Percentiles rank a stretch among this genome's conserved stretches.
phyloP scores from a whole-genome alignment of 2,329 filamentous ascomycete species.

The Truncatella angustata region DNA sequence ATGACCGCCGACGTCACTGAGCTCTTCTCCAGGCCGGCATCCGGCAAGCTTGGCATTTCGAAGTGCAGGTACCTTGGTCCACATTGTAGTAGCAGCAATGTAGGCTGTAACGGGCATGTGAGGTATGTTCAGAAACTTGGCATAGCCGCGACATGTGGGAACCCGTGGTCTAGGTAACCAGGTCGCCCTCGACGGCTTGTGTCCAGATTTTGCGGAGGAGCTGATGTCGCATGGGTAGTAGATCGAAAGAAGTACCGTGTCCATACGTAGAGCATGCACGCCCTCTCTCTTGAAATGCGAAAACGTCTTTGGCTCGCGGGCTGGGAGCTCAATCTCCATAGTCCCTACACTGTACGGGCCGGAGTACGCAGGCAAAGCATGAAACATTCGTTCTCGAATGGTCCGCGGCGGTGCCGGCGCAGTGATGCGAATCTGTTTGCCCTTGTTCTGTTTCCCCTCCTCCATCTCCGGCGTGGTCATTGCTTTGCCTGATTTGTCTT shows the following conservation, averaged over 20 bases:
- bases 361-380: conserved; percentile 57
- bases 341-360: conserved; percentile 69
- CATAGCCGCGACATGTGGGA: conserved; percentile 58
- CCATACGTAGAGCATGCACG: conserved; percentile 38
- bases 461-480: neutral
- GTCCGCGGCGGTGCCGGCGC: conserved; percentile 14
- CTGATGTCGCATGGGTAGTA: conserved; percentile 60
- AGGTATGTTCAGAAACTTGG: conserved; percentile 56
- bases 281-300: conserved; percentile 39
- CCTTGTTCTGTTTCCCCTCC: neutral
- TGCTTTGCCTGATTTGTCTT: neutral
- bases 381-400: conserved; percentile 37
- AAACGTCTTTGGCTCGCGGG: conserved; percentile 36
- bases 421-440: neutral
- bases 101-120: conserved; percentile 47
- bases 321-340: conserved; percentile 64
- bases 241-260: conserved; percentile 62
- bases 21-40: conserved; percentile 46
- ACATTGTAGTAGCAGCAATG: conserved; percentile 57
- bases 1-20: conserved; percentile 16
- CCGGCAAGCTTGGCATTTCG: conserved; percentile 57
- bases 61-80: conserved; percentile 64
- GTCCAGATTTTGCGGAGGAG: conserved; percentile 31
- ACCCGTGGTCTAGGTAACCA: conserved; percentile 61
- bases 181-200: conserved; percentile 51